Percentiles rank a stretch among this genome's conserved stretches.
Evolutionary conservation across 352 stramenopile genomes (phyloP).

Genomic region (Globisporangium mamillatum): DNA sequence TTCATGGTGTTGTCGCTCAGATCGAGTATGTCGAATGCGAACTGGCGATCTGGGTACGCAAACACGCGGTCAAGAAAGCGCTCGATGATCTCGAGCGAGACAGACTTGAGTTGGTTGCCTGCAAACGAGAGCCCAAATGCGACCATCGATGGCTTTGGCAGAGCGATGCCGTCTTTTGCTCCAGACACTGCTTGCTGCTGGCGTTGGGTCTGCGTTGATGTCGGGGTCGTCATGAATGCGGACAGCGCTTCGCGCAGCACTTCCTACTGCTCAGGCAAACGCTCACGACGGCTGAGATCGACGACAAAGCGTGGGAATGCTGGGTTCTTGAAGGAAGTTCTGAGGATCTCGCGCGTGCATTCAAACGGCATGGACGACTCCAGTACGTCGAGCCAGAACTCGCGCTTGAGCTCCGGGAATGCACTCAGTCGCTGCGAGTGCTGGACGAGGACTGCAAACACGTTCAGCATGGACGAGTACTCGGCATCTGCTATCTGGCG

Average conservation of each 20-base stretch:
- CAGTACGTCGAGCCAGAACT: constrained; percentile 13
- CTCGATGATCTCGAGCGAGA: constrained; percentile 11
- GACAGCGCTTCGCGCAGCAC: neutral
- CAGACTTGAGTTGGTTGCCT: neutral
- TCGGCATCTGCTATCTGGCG: neutral
- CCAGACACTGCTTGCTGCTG: neutral
- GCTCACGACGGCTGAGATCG: neutral
- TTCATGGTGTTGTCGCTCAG: constrained; percentile 8
- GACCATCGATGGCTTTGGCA: neutral
- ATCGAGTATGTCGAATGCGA: neutral
- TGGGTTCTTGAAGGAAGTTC: neutral
- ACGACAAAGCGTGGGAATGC: neutral
- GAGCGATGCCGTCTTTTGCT: neutral
- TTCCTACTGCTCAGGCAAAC: neutral
- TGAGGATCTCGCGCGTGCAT: neutral
- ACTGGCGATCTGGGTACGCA: neutral
- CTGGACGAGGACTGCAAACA: neutral
- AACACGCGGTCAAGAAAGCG: constrained; percentile 12
- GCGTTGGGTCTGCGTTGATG: neutral
- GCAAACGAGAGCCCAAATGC: neutral
- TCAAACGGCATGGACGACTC: neutral
- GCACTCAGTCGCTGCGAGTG: constrained; percentile 3
- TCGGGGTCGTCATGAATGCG: neutral
- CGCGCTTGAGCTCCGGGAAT: constrained; percentile 7
- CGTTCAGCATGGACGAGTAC: neutral